Conservation (phyloP, 768 basidiomycete genomes). For the Tylopilus subfusipes region DNA sequence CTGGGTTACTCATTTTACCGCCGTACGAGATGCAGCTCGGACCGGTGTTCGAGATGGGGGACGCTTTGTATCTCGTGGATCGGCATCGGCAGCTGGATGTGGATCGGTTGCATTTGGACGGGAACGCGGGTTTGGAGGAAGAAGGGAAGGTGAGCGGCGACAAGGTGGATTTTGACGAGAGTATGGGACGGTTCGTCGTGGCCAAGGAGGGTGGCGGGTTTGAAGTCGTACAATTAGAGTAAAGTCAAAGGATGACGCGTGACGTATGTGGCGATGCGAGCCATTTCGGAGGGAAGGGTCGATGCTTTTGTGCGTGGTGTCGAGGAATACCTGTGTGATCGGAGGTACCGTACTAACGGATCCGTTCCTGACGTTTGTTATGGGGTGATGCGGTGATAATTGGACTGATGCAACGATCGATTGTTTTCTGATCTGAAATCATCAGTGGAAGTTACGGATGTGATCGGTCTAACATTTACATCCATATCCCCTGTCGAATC, state of each 20-base stretch:
- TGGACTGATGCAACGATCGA: not conserved
- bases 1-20: conserved; percentile 22
- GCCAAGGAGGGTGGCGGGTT: conserved; percentile 24
- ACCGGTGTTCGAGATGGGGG: conserved; percentile 25
- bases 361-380: not conserved
- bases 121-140: not conserved
- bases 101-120: not conserved
- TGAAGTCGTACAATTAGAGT: conserved; percentile 26
- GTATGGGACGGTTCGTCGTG: conserved; percentile 31
- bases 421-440: not conserved
- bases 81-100: not conserved
- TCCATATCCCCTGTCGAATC: no score
- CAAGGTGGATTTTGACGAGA: conserved; percentile 30
- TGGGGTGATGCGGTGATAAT: not conserved
- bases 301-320: not conserved
- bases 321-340: no score
- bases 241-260: not conserved
- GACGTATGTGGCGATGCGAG: not conserved
- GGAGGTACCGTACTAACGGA: not conserved
- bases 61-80: conserved; percentile 18
- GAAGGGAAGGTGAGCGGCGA: conserved; percentile 6
- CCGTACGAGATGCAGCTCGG: conserved; percentile 31
- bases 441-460: not conserved
- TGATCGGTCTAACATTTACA: not conserved
- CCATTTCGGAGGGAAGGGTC: not conserved